Conservation (phyloP, 352 stramenopile species). For the Globisporangium camurandrum region DNA sequence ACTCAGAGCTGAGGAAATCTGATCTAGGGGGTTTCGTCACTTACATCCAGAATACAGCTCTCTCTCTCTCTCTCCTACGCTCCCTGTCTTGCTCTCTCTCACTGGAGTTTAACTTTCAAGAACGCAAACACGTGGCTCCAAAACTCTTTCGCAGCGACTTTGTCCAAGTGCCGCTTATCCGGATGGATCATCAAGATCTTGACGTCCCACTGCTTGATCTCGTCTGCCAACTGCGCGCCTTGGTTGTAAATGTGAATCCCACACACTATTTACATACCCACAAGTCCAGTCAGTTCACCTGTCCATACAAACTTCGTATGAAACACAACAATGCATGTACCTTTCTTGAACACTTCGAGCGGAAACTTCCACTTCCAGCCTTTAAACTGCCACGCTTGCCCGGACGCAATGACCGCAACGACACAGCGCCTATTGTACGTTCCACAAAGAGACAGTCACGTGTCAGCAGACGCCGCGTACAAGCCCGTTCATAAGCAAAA, state of each 20-base stretch:
- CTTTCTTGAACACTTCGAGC: slow-evolving; percentile 88
- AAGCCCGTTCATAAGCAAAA: background rate
- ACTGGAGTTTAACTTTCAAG: slow-evolving; percentile 77
- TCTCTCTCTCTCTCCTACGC: no score
- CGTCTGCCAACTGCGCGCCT: slow-evolving; percentile 62
- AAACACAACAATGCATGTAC: slow-evolving; percentile 15
- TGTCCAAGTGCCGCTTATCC: slow-evolving; percentile 88
- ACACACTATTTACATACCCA: slow-evolving; percentile 35
- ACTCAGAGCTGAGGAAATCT: no score
- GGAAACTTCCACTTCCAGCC: slow-evolving; percentile 91
- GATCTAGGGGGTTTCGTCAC: no score
- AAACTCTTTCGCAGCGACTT: slow-evolving; percentile 85
- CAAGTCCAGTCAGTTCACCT: background rate
- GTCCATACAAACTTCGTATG: background rate
- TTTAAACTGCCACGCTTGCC: slow-evolving; percentile 90
- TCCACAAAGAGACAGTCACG: background rate
- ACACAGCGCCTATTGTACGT: slow-evolving; percentile 72
- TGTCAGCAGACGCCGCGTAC: background rate
- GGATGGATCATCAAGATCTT: slow-evolving; percentile 90
- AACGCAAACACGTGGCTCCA: slow-evolving; percentile 88
- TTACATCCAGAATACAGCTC: no score
- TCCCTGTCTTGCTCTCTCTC: slow-evolving; percentile 7
- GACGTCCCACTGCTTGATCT: slow-evolving; percentile 88
- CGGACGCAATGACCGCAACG: slow-evolving; percentile 85
- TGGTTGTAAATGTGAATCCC: slow-evolving; percentile 84